These are phyloP conservation scores for Kingdonia uniflora DNA, from an alignment of 164 flowering plant species.

Conservation along the genomic window DNA sequence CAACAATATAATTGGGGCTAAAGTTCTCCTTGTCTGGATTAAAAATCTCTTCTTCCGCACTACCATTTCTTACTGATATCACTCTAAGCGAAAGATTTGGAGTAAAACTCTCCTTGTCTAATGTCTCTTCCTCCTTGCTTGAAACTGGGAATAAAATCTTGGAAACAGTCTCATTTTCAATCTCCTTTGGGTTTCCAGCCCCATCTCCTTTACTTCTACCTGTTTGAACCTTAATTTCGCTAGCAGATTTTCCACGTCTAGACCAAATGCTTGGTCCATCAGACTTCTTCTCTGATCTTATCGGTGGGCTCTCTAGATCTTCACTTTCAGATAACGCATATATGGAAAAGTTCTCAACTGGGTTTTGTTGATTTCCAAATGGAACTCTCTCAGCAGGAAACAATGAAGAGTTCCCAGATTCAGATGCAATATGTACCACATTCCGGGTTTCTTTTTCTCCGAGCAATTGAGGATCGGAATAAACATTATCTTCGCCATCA, in stretches of 20 bases:
- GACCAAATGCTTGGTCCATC: constrained; percentile 35
- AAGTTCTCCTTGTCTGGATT: too few relatives aligned
- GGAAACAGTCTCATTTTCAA: background rate
- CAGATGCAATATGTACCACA: constrained; percentile 1
- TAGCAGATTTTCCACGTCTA: constrained; percentile 44
- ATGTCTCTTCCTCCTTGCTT: too few relatives aligned
- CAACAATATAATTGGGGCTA: too few relatives aligned
- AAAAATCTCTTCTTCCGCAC: too few relatives aligned
- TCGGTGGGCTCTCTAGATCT: constrained; percentile 16
- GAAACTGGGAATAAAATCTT: too few relatives aligned
- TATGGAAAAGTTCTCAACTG: constrained; percentile 4
- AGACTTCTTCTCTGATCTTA: constrained; percentile 15
- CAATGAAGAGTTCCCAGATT: constrained; percentile 17
- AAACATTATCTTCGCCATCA: constrained; percentile 14
- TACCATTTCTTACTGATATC: too few relatives aligned
- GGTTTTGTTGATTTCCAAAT: constrained; percentile 13
- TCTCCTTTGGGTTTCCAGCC: background rate
- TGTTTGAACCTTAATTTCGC: constrained; percentile 33
- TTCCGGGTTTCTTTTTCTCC: constrained; percentile 13
- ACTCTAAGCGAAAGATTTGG: too few relatives aligned
- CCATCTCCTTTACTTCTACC: constrained; percentile 15
- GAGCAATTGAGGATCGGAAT: background rate
- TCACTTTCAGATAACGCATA: constrained; percentile 16
- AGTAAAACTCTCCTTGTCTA: background rate
- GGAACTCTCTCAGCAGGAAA: constrained; percentile 11